Conservation (phyloP, 1,139 yeast species). For the Diutina scorzettiae region DNA sequence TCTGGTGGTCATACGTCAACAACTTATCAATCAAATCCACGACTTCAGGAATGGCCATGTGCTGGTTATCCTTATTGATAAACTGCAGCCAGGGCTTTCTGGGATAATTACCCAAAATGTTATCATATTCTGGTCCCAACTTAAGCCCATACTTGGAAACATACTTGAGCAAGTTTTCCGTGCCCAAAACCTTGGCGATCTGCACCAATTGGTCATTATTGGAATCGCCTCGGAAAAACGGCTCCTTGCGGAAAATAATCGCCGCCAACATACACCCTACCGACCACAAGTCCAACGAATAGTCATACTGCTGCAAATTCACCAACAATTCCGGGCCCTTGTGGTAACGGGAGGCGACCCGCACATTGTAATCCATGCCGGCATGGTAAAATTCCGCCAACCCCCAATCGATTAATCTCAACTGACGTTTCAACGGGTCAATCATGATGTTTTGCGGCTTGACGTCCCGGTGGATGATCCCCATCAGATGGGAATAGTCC, state of each 20-base stretch:
- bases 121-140: slow-evolving; percentile 48
- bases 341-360: slow-evolving; percentile 73
- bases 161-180: slow-evolving; percentile 51
- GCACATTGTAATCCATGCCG: slow-evolving; percentile 66
- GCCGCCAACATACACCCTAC: slow-evolving; percentile 77
- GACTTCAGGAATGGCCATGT: slow-evolving; percentile 48
- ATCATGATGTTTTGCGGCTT: slow-evolving; percentile 82
- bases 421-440: slow-evolving; percentile 49
- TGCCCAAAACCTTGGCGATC: slow-evolving; percentile 66
- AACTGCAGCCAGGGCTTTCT: slow-evolving; percentile 60
- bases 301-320: slow-evolving; percentile 65
- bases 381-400: slow-evolving; percentile 73
- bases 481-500: slow-evolving; percentile 73
- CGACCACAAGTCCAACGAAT: slow-evolving; percentile 71
- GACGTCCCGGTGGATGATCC: slow-evolving; percentile 75
- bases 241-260: slow-evolving; percentile 63
- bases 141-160: slow-evolving; percentile 49
- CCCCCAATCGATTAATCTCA: slow-evolving; percentile 77
- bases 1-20: slow-evolving; percentile 61
- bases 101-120: slow-evolving; percentile 47
- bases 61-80: slow-evolving; percentile 37
- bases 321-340: slow-evolving; percentile 74
- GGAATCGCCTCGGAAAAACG: slow-evolving; percentile 68
- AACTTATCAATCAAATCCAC: slow-evolving; percentile 55
- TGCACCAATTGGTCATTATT: slow-evolving; percentile 73